Evolutionary conservation across 2,329 filamentous ascomycete species (phyloP).

Genomic region (Nemania sp.): DNA sequence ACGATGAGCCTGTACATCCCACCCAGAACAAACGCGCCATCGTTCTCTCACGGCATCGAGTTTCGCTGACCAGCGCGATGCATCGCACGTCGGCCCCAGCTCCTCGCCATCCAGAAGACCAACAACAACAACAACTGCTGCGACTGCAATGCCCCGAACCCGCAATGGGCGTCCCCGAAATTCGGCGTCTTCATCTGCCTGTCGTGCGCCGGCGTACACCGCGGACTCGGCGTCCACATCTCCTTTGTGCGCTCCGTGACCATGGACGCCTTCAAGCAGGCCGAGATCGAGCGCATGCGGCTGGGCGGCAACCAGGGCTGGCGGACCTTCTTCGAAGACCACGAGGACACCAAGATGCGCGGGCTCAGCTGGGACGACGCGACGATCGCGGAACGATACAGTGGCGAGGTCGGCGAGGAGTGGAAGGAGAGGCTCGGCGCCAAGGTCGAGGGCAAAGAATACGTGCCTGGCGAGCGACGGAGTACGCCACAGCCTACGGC

Average conservation of each 20-base stretch:
- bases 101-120: slow-evolving; percentile 88
- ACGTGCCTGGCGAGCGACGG: slow-evolving; percentile 73
- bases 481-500: slow-evolving; percentile 44
- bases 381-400: slow-evolving; percentile 88
- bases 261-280: slow-evolving; percentile 97
- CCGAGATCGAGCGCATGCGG: slow-evolving; percentile 92
- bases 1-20: slow-evolving; percentile 34
- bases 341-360: slow-evolving; percentile 67
- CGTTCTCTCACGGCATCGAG: slow-evolving; percentile 7
- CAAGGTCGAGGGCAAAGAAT: slow-evolving; percentile 87
- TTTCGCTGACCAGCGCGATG: slow-evolving; percentile 23
- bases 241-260: slow-evolving; percentile 97
- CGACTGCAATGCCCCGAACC: slow-evolving; percentile 93
- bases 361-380: slow-evolving; percentile 80
- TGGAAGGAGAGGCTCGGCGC: slow-evolving; percentile 89
- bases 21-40: background rate
- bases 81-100: slow-evolving; percentile 53
- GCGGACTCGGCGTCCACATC: slow-evolving; percentile 94
- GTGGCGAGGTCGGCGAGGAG: slow-evolving; percentile 88
- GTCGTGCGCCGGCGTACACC: slow-evolving; percentile 91
- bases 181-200: slow-evolving; percentile 99
- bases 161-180: slow-evolving; percentile 97
- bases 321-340: slow-evolving; percentile 82
- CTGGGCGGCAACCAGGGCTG: slow-evolving; percentile 87
- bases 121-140: slow-evolving; percentile 89